Percentiles rank a stretch among this genome's conserved stretches.
These are phyloP conservation scores for Phytophthora sojae DNA, from an alignment of 352 stramenopile genomes.

Conservation along the genomic window DNA sequence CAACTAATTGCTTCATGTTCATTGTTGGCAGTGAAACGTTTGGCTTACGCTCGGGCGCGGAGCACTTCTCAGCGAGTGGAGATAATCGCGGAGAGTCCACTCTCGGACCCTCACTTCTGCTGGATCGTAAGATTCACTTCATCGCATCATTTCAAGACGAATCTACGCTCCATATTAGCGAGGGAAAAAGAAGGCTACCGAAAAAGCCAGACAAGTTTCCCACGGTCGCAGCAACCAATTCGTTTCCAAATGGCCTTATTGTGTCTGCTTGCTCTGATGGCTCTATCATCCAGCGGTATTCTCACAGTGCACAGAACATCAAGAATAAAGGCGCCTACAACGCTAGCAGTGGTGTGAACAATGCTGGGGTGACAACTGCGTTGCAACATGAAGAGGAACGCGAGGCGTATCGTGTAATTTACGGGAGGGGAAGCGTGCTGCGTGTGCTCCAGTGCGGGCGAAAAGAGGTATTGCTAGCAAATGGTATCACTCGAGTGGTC, in stretches of 20 bases:
- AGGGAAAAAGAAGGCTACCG: conserved; percentile 34
- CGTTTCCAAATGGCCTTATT: conserved; percentile 58
- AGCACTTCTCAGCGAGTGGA: background rate
- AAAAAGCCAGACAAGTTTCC: conserved; percentile 64
- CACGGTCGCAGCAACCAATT: conserved; percentile 52
- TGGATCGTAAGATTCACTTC: conserved; percentile 45
- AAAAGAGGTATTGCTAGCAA: conserved; percentile 57
- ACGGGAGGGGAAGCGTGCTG: conserved; percentile 63
- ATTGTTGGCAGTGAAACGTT: conserved; percentile 57
- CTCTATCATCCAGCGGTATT: conserved; percentile 55
- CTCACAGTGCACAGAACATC: background rate
- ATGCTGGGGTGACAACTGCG: conserved; percentile 1
- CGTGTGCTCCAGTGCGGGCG: conserved; percentile 49
- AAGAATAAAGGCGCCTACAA: background rate
- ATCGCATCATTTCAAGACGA: conserved; percentile 64
- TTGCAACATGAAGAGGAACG: background rate
- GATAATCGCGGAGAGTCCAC: background rate
- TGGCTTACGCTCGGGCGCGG: conserved; percentile 49
- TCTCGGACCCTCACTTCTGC: background rate
- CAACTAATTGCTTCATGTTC: background rate
- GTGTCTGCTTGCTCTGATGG: conserved; percentile 70
- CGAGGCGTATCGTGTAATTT: conserved; percentile 55
- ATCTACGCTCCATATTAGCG: conserved; percentile 51
- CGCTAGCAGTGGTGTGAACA: background rate
- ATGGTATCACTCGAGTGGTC: conserved; percentile 46